phyloP scores from a whole-genome alignment of 2,329 filamentous ascomycete species.

The Epichloe hybrida region DNA sequence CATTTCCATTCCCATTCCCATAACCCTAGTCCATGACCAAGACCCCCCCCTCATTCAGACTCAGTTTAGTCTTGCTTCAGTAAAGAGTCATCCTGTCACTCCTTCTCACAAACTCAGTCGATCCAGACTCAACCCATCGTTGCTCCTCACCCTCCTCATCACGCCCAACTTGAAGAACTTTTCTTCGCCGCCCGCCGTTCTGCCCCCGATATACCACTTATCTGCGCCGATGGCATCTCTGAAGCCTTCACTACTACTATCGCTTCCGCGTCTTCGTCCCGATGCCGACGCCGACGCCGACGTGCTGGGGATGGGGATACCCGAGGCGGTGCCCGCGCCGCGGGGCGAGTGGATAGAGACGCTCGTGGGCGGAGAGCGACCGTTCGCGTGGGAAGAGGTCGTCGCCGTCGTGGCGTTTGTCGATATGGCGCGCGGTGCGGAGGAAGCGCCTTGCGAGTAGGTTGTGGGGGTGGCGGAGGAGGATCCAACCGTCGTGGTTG shows the following conservation, averaged over 20 bases:
- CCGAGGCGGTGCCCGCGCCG: constrained; percentile 10
- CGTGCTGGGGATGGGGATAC: constrained; percentile 27
- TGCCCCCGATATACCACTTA: constrained; percentile 71
- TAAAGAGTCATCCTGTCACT: background rate
- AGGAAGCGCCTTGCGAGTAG: constrained; percentile 9
- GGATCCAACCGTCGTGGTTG: constrained; percentile 13
- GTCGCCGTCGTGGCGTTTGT: constrained; percentile 9
- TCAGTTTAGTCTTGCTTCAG: background rate
- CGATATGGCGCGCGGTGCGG: constrained; percentile 12
- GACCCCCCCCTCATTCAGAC: no score
- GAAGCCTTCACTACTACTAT: constrained; percentile 65
- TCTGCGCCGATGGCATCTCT: constrained; percentile 57
- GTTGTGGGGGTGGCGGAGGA: constrained; percentile 14
- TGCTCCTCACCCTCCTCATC: constrained; percentile 57
- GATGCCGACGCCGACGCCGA: constrained; percentile 17
- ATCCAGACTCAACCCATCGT: constrained; percentile 62
- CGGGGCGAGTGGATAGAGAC: constrained; percentile 19
- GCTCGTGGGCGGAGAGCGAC: constrained; percentile 14
- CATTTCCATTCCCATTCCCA: background rate
- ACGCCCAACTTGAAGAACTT: constrained; percentile 71
- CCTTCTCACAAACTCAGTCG: constrained; percentile 52
- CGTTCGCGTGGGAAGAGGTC: constrained; percentile 11
- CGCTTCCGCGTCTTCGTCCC: constrained; percentile 49
- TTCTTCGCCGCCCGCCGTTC: constrained; percentile 65
- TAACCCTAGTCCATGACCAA: background rate